Base-by-base conservation (phyloP, 371 early-diverging fungal species). In the Mortierella sp. region DNA sequence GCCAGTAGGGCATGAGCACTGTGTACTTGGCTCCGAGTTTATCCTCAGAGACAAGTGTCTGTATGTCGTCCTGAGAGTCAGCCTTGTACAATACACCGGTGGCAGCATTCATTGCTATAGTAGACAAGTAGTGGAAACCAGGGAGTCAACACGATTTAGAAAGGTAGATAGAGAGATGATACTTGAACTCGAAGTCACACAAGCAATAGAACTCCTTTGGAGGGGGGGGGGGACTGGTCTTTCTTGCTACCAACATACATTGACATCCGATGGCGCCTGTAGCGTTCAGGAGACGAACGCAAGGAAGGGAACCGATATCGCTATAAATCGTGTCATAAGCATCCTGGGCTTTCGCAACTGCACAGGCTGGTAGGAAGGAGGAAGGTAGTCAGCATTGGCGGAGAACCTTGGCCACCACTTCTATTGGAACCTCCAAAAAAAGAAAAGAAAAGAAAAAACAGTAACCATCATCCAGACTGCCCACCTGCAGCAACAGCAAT, bases 81-180 rank as follows among this genome's bases (percentile, higher is more conserved):
- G 89, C 70, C 61, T 75, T 82, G 66, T 89, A 92, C 23, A 94
- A 72, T 5, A 92, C 83, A 12, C 94, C 94, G 23, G 83, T 48
- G 4, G 64, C 63, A 1, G 61, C 65, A 11, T 23, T 63, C 46
- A 74, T 59, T 26, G 70, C 75, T 66, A 58, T 44, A 6, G 37
- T 43, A 56, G 9, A 19, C 16, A 43, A 71, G 29, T 70, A 48
- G 3, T 37, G 5, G 9, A 37, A 37, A 37, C 37, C 37, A 37
- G 37, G 1, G 21, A 0, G 30, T 64, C 37, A 46, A 7, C n/a
- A 44, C 23, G 11, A 48, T 23, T 9, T 18, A n/a, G n/a, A n/a
- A n/a, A n/a, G 3, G 19, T 50, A 23, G 37, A 57, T 53, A n/a
- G n/a, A n/a, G n/a, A n/a, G n/a, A n/a, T 55, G 19, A 29, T 29